Conservation (phyloP, 2,329 filamentous ascomycete species). For the Dothideomycetidae sp. region DNA sequence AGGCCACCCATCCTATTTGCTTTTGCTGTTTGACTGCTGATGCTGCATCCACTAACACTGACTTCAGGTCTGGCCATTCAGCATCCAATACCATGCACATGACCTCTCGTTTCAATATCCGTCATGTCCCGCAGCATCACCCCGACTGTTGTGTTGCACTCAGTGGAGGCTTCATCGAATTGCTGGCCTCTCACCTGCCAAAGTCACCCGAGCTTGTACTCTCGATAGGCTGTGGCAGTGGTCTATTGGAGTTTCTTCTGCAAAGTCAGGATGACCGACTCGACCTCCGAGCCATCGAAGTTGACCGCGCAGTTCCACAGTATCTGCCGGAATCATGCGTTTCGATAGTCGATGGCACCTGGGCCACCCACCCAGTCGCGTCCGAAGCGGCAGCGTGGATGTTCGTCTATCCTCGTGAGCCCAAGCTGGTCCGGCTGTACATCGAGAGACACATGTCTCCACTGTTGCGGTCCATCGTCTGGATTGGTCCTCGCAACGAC, state of each 20-base stretch:
- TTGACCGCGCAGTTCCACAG: conserved; percentile 30
- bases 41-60: too few species aligned
- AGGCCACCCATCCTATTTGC: too few species aligned
- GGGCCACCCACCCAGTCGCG: conserved; percentile 30
- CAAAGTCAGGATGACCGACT: conserved; percentile 14
- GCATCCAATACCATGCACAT: too few species aligned
- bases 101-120: too few species aligned
- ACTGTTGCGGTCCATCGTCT: conserved; percentile 25
- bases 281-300: conserved; percentile 35
- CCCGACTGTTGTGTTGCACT: conserved; percentile 13
- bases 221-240: conserved; percentile 38
- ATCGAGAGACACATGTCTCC: conserved; percentile 22
- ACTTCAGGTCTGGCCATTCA: too few species aligned
- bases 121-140: conserved; percentile 10
- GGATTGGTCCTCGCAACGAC: conserved; percentile 31
- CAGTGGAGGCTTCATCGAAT: conserved; percentile 8
- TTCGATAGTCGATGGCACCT: conserved; percentile 31
- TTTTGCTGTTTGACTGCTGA: too few species aligned
- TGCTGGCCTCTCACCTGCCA: conserved; percentile 7
- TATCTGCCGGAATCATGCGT: conserved; percentile 31
- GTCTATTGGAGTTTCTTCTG: conserved; percentile 35
- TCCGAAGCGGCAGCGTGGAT: conserved; percentile 32
- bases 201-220: conserved; percentile 19
- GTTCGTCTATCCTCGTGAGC: conserved; percentile 41
- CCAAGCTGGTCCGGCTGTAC: conserved; percentile 32